Percentiles rank a stretch among this genome's conserved stretches.
Evolutionary conservation across 495 filamentous ascomycete species (phyloP).

Genomic region (Peziza echinospora): DNA sequence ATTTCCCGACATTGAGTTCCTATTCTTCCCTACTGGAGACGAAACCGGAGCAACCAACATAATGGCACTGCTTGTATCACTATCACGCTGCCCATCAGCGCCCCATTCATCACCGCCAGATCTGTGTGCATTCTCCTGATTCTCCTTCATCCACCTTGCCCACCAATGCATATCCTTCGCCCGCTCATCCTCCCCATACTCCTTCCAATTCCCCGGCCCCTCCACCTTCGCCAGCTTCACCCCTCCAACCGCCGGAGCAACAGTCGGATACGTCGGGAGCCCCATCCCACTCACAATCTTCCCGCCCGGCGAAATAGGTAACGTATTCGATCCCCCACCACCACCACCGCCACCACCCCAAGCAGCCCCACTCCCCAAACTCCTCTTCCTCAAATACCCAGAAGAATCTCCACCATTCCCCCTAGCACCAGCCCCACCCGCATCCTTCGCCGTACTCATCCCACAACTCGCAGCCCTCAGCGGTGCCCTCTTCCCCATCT

Average conservation of each 20-base stretch:
- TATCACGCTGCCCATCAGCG: too few relatives aligned
- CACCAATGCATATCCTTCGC: too few relatives aligned
- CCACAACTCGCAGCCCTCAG: not conserved
- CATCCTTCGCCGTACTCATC: not conserved
- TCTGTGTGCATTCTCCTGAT: too few relatives aligned
- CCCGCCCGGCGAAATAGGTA: too few relatives aligned
- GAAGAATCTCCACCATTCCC: not conserved
- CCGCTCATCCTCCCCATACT: not conserved
- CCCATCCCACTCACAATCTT: not conserved
- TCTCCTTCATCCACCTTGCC: too few relatives aligned
- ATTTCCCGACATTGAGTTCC: too few relatives aligned
- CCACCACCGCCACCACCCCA: not conserved
- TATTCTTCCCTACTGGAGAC: too few relatives aligned
- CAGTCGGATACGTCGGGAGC: not conserved
- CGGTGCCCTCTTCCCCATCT: not conserved
- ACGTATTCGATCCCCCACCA: too few relatives aligned
- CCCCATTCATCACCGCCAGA: too few relatives aligned
- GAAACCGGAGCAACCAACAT: too few relatives aligned
- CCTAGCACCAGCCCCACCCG: not conserved
- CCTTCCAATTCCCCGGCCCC: not conserved
- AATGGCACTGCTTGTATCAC: too few relatives aligned
- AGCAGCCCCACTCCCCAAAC: not conserved
- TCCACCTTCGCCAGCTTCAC: not conserved
- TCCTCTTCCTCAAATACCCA: not conserved
- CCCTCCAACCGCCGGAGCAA: not conserved